Conservation (phyloP, 305 asterid genomes). For the Salvia sclarea region DNA sequence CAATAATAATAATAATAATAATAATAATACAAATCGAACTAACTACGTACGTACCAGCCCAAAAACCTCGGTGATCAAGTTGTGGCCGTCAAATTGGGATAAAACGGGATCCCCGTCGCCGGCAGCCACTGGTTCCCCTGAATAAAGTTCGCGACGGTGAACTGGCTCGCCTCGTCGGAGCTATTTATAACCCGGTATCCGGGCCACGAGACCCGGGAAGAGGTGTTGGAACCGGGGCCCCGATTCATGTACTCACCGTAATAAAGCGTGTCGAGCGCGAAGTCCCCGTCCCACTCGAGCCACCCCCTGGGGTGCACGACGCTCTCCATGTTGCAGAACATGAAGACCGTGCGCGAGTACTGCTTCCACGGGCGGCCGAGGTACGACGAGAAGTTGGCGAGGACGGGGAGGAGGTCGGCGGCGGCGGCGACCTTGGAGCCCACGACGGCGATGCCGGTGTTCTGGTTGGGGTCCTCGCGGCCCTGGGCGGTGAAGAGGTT, state of each 20-base stretch:
- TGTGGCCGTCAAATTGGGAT: conserved; percentile 58
- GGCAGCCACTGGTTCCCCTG: conserved; percentile 70
- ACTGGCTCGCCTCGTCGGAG: conserved; percentile 67
- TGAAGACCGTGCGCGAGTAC: conserved; percentile 70
- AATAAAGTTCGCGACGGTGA: conserved; percentile 64
- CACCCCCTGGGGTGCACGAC: conserved; percentile 71
- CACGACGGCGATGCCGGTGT: conserved; percentile 84
- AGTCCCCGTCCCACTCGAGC: conserved; percentile 68
- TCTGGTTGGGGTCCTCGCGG: conserved; percentile 85
- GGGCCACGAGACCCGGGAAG: conserved; percentile 70
- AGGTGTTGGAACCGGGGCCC: conserved; percentile 87
- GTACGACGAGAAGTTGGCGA: conserved; percentile 52
- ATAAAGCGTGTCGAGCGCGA: conserved; percentile 56
- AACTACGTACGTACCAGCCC: not conserved
- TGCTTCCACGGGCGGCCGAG: conserved; percentile 90
- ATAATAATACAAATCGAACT: not conserved
- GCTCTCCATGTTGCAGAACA: conserved; percentile 50
- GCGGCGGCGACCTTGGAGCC: conserved; percentile 77
- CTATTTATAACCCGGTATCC: conserved; percentile 68
- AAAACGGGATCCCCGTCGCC: conserved; percentile 52
- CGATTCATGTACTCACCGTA: conserved; percentile 85
- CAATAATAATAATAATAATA: not conserved
- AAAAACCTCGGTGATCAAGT: not conserved
- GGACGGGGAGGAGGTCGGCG: conserved; percentile 70
- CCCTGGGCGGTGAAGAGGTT: conserved; percentile 95